phyloP scores from a whole-genome alignment of 2,329 filamentous ascomycete genomes.

The Fusarium sp. region DNA sequence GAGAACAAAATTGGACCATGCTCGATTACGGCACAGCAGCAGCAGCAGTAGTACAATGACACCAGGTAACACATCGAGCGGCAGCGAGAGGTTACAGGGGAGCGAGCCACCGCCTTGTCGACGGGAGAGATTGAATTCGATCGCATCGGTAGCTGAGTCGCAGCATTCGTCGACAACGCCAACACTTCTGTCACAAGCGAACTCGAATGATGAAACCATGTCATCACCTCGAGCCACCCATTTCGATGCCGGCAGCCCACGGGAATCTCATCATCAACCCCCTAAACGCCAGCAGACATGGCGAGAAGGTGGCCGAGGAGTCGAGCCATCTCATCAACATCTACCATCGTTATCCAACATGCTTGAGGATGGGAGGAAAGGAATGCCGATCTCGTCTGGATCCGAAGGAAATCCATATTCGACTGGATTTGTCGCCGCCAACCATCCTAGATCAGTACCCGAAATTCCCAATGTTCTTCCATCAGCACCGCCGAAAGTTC shows the following conservation, averaged over 20 bases:
- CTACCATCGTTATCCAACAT: conserved; percentile 66
- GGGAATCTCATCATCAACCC: conserved; percentile 48
- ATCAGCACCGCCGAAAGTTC: conserved; percentile 51
- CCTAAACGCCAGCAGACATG: conserved; percentile 50
- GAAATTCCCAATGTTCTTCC: conserved; percentile 49
- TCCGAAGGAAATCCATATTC: conserved; percentile 46
- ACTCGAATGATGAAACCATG: conserved; percentile 60
- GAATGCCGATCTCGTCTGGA: conserved; percentile 36
- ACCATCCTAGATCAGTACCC: conserved; percentile 51
- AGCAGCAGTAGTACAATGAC: conserved; percentile 56
- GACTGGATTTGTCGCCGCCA: conserved; percentile 51
- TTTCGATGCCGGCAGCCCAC: conserved; percentile 55
- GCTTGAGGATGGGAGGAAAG: conserved; percentile 57
- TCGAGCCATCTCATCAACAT: conserved; percentile 50
- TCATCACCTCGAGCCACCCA: conserved; percentile 60
- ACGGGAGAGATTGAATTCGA: conserved; percentile 65
- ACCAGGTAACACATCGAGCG: conserved; percentile 56
- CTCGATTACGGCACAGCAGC: conserved; percentile 56
- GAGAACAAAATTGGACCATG: conserved; percentile 62
- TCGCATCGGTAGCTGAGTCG: conserved; percentile 63
- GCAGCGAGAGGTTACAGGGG: conserved; percentile 63
- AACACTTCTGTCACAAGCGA: conserved; percentile 54
- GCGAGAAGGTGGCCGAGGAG: conserved; percentile 45
- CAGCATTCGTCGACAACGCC: conserved; percentile 60
- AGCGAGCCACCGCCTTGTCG: conserved; percentile 65